Evolutionary conservation across 164 flowering plant genomes (phyloP).

Genomic region (Tetracentron sinense): DNA sequence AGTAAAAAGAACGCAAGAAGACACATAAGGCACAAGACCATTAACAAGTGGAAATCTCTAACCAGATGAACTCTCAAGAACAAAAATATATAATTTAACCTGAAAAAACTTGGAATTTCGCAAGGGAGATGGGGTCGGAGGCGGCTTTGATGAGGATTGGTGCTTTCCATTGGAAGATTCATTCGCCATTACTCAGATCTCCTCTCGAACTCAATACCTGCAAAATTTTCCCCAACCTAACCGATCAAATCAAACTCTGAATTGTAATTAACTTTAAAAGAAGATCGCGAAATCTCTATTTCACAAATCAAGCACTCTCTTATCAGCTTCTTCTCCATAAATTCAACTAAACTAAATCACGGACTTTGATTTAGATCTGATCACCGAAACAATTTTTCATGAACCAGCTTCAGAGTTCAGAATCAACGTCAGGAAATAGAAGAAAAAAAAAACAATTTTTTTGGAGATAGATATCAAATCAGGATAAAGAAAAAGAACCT

Average conservation of each 20-base stretch:
- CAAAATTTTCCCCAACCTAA: not conserved
- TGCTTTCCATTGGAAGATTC: conserved; percentile 49
- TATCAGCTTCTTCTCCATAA: too few relatives aligned
- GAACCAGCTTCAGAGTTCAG: too few relatives aligned
- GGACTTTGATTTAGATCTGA: too few relatives aligned
- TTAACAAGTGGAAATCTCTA: not conserved
- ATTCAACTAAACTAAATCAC: too few relatives aligned
- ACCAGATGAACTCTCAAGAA: not conserved
- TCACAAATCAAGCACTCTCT: conserved; percentile 4
- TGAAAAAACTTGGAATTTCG: conserved; percentile 76
- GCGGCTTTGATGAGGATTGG: conserved; percentile 44
- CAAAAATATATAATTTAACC: conserved; percentile 29
- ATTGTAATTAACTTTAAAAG: not conserved
- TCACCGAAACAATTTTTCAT: too few relatives aligned
- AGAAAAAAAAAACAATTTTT: too few relatives aligned
- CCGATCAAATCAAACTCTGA: not conserved
- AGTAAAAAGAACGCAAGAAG: too few relatives aligned
- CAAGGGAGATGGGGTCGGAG: conserved; percentile 81
- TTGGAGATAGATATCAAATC: too few relatives aligned
- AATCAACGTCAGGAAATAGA: too few relatives aligned
- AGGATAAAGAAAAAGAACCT: too few relatives aligned
- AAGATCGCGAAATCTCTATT: not conserved
- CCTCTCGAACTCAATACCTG: not conserved
- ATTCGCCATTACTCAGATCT: conserved; percentile 46
- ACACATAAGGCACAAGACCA: too few relatives aligned